These are phyloP conservation scores for Entonaema liquescens DNA, from an alignment of 495 filamentous ascomycete species.

Conservation along the genomic window DNA sequence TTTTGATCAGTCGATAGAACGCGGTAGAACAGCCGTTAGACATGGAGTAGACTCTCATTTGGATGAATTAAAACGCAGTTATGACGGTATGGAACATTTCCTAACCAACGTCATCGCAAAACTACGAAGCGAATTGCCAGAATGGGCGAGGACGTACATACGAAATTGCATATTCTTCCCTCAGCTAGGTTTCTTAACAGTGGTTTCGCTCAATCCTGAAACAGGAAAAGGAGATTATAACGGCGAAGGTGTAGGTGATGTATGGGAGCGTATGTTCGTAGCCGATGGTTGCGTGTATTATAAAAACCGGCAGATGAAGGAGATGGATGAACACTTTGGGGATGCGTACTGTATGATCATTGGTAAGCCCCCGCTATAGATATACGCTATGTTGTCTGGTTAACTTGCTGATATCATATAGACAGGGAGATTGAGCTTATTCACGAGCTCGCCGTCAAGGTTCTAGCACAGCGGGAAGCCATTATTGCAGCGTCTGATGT, in stretches of 20 bases:
- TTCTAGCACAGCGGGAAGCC: constrained; percentile 74
- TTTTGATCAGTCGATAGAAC: constrained; percentile 79
- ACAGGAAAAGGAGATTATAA: constrained; percentile 71
- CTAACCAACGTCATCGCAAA: constrained; percentile 71
- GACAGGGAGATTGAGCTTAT: constrained; percentile 93
- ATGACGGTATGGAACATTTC: constrained; percentile 77
- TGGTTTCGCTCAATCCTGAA: constrained; percentile 69
- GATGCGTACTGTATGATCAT: constrained; percentile 86
- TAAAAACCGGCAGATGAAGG: constrained; percentile 84
- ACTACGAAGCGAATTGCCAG: constrained; percentile 70
- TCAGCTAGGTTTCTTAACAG: constrained; percentile 88
- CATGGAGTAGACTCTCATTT: constrained; percentile 77
- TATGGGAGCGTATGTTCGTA: constrained; percentile 82
- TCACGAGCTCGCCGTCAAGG: constrained; percentile 74
- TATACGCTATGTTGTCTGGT: neutral
- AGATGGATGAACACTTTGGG: constrained; percentile 83
- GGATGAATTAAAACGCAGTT: constrained; percentile 78
- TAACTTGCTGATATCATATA: constrained; percentile 48
- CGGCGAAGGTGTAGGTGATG: constrained; percentile 63
- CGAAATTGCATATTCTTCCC: constrained; percentile 84
- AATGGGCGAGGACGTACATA: constrained; percentile 60
- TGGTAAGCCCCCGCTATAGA: constrained; percentile 60
- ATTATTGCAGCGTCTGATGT: constrained; percentile 75
- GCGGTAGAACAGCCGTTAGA: constrained; percentile 76
- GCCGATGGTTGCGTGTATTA: constrained; percentile 81